Evolutionary conservation across 192 early-diverging fungal genomes (phyloP), one percentile per base, ranked within the genome.

Genomic region (Podila epigama): DNA sequence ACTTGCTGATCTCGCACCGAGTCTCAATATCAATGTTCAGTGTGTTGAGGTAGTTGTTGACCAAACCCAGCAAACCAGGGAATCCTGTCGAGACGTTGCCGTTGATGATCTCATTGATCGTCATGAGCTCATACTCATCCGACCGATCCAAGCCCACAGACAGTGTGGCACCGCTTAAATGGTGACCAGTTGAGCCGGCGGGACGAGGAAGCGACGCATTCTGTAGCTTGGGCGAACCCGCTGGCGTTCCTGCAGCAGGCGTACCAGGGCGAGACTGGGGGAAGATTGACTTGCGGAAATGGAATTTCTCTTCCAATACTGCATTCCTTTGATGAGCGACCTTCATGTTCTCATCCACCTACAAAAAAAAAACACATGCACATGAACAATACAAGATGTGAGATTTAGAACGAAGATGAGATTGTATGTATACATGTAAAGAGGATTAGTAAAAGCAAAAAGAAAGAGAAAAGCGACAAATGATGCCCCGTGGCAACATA

Each of bases 281-380:
- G 69, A 93, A 92, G 28, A 97, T 65, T 64, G 93, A 90, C 61
- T 92, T 93, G 39, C 95, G 88, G 85, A 98, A 98, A 79, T 90
- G 94, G 66, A 98, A 98, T 69, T 91, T 91, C 53, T 96, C 89
- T 4, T 85, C 75, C 28, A 89, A 57, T 13, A 92, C 94, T 0
- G 97, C 96, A 67, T 92, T 92, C 27, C 94, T 88, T 40, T 84
- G 84, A 67, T 97, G 94, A 1, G 94, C 96, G 10, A 83, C 89
- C 58, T 89, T 72, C 95, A 99, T 97, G 79, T 99, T 99, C 55
- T 89, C 89, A 80, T 99, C 97, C 52, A 97, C 91, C 86, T 90
- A 63, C 16, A 42, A 9, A 39, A 50, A 59, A 57, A 28, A n/a
- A n/a, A n/a, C n/a, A n/a, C n/a, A n/a, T n/a, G n/a, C n/a, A n/a